Percentiles rank a stretch among this genome's conserved stretches.
phyloP scores from a whole-genome alignment of 345 rosid genomes.

The Corymbia maculata region DNA sequence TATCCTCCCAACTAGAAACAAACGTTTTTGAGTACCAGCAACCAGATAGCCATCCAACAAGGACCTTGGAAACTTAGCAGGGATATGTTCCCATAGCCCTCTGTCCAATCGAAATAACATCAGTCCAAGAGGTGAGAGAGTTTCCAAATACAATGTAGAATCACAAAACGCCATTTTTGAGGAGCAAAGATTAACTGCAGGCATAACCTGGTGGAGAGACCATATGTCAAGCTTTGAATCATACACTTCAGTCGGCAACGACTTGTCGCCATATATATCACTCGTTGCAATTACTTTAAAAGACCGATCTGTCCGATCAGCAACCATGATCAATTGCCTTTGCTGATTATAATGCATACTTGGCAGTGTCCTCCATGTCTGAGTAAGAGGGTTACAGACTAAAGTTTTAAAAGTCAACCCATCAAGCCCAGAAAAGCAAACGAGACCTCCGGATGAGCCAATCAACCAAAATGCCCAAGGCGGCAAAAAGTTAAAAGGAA shows the following conservation, averaged over 20 bases:
- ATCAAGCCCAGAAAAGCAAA: slow-evolving; percentile 92
- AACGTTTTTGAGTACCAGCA: slow-evolving; percentile 84
- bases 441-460: slow-evolving; percentile 86
- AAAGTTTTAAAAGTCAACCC: slow-evolving; percentile 69
- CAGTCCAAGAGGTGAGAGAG: slow-evolving; percentile 94
- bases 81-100: slow-evolving; percentile 89
- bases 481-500: slow-evolving; percentile 82
- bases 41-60: slow-evolving; percentile 89
- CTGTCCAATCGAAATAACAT: slow-evolving; percentile 81
- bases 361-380: slow-evolving; percentile 72
- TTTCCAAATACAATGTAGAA: slow-evolving; percentile 78
- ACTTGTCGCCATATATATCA: slow-evolving; percentile 78
- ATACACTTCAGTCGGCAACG: slow-evolving; percentile 89
- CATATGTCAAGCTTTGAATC: slow-evolving; percentile 74
- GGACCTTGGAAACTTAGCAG: slow-evolving; percentile 90
- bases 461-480: slow-evolving; percentile 95
- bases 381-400: slow-evolving; percentile 89
- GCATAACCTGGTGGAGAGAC: slow-evolving; percentile 86
- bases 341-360: slow-evolving; percentile 85
- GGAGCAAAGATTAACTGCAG: slow-evolving; percentile 89
- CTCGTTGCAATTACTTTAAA: slow-evolving; percentile 88
- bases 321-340: slow-evolving; percentile 85
- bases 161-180: slow-evolving; percentile 95
- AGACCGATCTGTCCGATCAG: slow-evolving; percentile 58
- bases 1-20: slow-evolving; percentile 90